These are phyloP conservation scores for Ophiorrhiza pumila DNA, from an alignment of 257 asterid genomes.

Conservation along the genomic window DNA sequence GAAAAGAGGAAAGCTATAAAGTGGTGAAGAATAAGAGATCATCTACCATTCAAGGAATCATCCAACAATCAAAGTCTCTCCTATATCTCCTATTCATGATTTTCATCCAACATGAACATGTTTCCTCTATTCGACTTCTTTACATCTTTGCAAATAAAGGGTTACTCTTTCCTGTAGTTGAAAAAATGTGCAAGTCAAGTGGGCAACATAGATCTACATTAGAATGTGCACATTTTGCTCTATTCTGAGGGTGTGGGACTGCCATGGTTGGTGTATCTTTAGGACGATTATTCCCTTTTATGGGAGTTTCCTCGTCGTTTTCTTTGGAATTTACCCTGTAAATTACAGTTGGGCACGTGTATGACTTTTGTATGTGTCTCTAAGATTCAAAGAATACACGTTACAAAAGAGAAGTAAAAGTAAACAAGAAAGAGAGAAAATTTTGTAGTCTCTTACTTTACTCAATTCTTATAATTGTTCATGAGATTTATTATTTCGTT, in stretches of 20 bases:
- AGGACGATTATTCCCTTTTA: constrained; percentile 66
- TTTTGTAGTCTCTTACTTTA: neutral
- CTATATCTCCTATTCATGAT: neutral
- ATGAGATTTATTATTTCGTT: neutral
- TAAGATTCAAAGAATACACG: constrained; percentile 7
- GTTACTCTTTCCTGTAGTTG: neutral
- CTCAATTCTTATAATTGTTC: neutral
- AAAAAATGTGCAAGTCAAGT: neutral
- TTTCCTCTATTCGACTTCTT: neutral
- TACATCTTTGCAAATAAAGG: neutral
- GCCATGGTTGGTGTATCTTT: constrained; percentile 23
- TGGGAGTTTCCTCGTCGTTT: constrained; percentile 50
- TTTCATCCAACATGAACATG: neutral
- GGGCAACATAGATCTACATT: constrained; percentile 13
- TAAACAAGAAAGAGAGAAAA: neutral
- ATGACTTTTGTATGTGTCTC: constrained; percentile 27
- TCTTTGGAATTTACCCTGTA: constrained; percentile 35
- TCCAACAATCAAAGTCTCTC: constrained; percentile 29
- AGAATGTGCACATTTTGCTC: constrained; percentile 13
- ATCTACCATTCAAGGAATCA: constrained; percentile 42
- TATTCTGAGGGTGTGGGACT: constrained; percentile 24
- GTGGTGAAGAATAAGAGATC: constrained; percentile 20
- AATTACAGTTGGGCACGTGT: constrained; percentile 50
- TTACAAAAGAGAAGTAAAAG: neutral
- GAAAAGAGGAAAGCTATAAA: constrained; percentile 27